Evolutionary conservation across 1,284 basidiomycete genomes (phyloP).

Genomic region (Ceratorhiza oryzae-sativae): DNA sequence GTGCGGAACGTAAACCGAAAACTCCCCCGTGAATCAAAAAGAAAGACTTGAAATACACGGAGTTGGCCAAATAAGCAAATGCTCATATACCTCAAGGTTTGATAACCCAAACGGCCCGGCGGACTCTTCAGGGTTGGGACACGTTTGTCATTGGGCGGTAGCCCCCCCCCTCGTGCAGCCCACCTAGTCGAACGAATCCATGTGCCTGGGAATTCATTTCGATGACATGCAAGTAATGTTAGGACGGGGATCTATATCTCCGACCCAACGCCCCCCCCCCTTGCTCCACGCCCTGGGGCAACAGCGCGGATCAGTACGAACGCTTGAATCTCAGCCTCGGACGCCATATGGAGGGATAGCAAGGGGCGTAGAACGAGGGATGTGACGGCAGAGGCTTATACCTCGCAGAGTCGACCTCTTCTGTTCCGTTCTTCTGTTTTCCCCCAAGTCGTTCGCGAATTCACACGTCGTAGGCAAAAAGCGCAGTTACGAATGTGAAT

Average conservation of each 20-base stretch:
- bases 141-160: not conserved
- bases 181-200: too few species aligned
- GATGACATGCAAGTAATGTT: not conserved
- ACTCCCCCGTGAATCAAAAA: not conserved
- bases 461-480: not conserved
- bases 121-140: not conserved
- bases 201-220: not conserved
- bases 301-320: not conserved
- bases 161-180: too few species aligned
- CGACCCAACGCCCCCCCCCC: slow-evolving; percentile 53
- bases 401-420: not conserved
- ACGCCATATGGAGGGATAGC: too few species aligned
- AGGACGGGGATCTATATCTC: slow-evolving; percentile 69
- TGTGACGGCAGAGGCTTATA: too few species aligned
- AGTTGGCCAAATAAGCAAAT: not conserved
- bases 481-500: not conserved
- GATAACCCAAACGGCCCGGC: not conserved
- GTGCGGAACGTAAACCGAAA: not conserved
- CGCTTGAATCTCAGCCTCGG: too few species aligned
- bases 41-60: not conserved
- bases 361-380: too few species aligned
- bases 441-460: not conserved
- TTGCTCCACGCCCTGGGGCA: too few species aligned
- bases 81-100: not conserved
- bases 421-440: not conserved